Conservation (phyloP, 345 rosid genomes). For the Eucalyptus regnans region DNA sequence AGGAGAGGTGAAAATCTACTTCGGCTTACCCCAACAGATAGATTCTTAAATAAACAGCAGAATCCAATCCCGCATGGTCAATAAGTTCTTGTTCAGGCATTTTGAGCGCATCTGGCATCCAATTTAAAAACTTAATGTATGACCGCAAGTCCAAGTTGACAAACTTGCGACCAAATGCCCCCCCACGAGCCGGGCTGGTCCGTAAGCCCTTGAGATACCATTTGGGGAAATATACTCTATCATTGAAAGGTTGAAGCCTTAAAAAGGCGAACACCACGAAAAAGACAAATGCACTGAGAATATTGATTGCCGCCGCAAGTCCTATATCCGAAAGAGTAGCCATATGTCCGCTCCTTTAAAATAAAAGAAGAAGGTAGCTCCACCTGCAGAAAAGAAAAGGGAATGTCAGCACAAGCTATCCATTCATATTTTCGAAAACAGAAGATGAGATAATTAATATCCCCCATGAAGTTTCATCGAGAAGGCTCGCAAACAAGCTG, state of each 20-base stretch:
- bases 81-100: slow-evolving; percentile 97
- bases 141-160: slow-evolving; percentile 65
- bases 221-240: slow-evolving; percentile 90
- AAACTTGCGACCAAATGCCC: slow-evolving; percentile 44
- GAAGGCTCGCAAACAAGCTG: neutral
- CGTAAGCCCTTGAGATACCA: slow-evolving; percentile 90
- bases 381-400: neutral
- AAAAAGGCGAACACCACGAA: slow-evolving; percentile 66
- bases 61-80: slow-evolving; percentile 97
- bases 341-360: slow-evolving; percentile 24
- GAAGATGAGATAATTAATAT: neutral
- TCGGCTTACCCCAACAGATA: slow-evolving; percentile 74
- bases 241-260: slow-evolving; percentile 91
- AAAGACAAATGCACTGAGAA: slow-evolving; percentile 63
- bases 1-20: neutral
- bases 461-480: neutral
- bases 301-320: slow-evolving; percentile 67
- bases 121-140: slow-evolving; percentile 64
- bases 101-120: slow-evolving; percentile 89
- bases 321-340: slow-evolving; percentile 88
- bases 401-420: neutral
- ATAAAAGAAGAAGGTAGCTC: neutral
- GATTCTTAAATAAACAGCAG: slow-evolving; percentile 84
- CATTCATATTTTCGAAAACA: neutral
- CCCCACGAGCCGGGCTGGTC: slow-evolving; percentile 47